Evolutionary conservation across 352 stramenopile genomes (phyloP).

Genomic region (Pythium biforme): DNA sequence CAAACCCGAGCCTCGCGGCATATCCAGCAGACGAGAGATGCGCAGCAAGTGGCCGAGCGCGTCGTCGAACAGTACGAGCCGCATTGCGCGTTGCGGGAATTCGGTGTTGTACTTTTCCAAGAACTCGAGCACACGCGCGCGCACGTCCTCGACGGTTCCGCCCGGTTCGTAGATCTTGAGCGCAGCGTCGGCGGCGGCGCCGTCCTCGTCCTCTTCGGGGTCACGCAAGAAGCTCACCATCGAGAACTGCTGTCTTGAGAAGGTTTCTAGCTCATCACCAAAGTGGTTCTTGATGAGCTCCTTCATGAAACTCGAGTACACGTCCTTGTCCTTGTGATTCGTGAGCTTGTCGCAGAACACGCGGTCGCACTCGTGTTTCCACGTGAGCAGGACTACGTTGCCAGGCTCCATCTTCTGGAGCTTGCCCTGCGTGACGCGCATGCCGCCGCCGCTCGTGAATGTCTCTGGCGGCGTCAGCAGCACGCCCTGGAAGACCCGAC

Average conservation of each 20-base stretch:
- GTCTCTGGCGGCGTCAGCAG: conserved; percentile 95
- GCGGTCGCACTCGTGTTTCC: conserved; percentile 97
- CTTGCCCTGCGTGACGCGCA: conserved; percentile 82
- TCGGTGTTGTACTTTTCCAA: conserved; percentile 98
- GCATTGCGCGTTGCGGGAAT: conserved; percentile 95
- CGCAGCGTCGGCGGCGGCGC: conserved; percentile 91
- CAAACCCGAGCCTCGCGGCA: conserved; percentile 94
- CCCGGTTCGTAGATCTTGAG: conserved; percentile 98
- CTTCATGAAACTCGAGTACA: conserved; percentile 91
- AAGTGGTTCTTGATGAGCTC: conserved; percentile 92
- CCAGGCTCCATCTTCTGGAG: conserved; percentile 89
- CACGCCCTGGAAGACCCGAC: conserved; percentile 97
- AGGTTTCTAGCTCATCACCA: conserved; percentile 79
- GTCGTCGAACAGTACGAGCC: conserved; percentile 98
- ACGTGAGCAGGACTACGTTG: conserved; percentile 93
- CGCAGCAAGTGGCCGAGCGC: conserved; percentile 95
- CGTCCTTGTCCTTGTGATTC: conserved; percentile 96
- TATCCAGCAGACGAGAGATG: conserved; percentile 96
- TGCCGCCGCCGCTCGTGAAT: conserved; percentile 89
- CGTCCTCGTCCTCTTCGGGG: conserved; percentile 96
- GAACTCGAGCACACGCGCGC: conserved; percentile 92
- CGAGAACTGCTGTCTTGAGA: conserved; percentile 75
- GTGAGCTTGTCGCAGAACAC: conserved; percentile 99
- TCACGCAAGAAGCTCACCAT: conserved; percentile 99
- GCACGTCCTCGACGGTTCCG: conserved; percentile 91